phyloP scores from a whole-genome alignment of 2,329 filamentous ascomycete genomes.

The Biscogniauxia sp. region DNA sequence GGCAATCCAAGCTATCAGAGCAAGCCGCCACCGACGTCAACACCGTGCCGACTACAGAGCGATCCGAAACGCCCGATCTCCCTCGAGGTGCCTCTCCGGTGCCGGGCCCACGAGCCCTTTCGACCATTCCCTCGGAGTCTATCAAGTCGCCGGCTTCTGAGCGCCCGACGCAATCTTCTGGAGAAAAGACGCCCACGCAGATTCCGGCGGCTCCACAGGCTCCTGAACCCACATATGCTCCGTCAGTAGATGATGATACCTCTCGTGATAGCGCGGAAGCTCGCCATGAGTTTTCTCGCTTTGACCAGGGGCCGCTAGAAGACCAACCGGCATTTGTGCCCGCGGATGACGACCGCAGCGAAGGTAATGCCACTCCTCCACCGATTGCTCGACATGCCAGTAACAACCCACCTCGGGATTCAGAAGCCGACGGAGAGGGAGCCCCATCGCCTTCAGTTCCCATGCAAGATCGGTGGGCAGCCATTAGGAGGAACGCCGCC shows the following conservation, averaged over 20 bases:
- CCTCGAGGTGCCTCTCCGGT: conserved; percentile 28
- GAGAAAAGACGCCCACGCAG: conserved; percentile 29
- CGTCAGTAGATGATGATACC: conserved; percentile 45
- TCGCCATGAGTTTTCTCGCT: conserved; percentile 61
- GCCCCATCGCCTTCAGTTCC: conserved; percentile 35
- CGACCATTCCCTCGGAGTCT: conserved; percentile 24
- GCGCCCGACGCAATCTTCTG: conserved; percentile 25
- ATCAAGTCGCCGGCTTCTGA: conserved; percentile 16
- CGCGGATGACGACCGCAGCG: conserved; percentile 43
- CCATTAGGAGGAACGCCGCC: conserved; percentile 92
- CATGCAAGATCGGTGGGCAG: conserved; percentile 82
- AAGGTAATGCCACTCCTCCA: conserved; percentile 50
- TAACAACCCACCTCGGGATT: conserved; percentile 10
- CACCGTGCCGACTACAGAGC: conserved; percentile 46
- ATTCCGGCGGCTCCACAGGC: conserved; percentile 21
- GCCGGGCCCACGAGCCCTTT: conserved; percentile 23
- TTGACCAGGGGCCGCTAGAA: conserved; percentile 83
- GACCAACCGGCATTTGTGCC: conserved; percentile 86
- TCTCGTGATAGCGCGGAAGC: conserved; percentile 62
- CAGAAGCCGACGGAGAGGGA: conserved; percentile 30
- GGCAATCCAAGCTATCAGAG: conserved; percentile 54
- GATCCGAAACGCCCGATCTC: conserved; percentile 27
- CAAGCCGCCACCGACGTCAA: conserved; percentile 51
- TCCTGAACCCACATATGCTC: conserved; percentile 41
- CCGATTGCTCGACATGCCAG: conserved; percentile 47